Evolutionary conservation across 2,329 filamentous ascomycete species (phyloP).

Genomic region (Aspergillus fructus): DNA sequence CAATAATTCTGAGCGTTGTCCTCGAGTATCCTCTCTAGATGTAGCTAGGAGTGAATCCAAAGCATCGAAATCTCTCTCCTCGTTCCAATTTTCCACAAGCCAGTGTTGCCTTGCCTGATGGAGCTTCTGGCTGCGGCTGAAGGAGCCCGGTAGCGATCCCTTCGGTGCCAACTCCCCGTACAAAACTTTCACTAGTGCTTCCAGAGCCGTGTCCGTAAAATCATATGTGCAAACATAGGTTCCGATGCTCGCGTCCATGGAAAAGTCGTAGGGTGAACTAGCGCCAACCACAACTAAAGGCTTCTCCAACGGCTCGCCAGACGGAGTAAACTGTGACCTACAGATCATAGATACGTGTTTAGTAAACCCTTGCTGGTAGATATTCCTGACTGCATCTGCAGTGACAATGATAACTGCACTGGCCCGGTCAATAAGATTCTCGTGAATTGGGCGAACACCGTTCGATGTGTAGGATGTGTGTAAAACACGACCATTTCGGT

Average conservation of each 20-base stretch:
- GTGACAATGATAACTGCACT: slow-evolving; percentile 88
- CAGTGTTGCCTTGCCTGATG: slow-evolving; percentile 90
- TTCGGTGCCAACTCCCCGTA: slow-evolving; percentile 69
- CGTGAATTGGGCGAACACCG: slow-evolving; percentile 86
- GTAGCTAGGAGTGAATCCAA: slow-evolving; percentile 73
- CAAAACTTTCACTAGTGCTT: slow-evolving; percentile 76
- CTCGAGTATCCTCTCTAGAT: slow-evolving; percentile 63
- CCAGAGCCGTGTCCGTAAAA: slow-evolving; percentile 89
- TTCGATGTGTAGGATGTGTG: slow-evolving; percentile 96
- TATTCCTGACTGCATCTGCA: slow-evolving; percentile 87
- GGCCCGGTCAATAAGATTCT: slow-evolving; percentile 85
- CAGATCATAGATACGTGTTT: slow-evolving; percentile 97
- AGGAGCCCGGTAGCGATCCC: slow-evolving; percentile 64
- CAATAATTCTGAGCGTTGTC: slow-evolving; percentile 66
- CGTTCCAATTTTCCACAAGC: slow-evolving; percentile 87
- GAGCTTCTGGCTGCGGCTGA: slow-evolving; percentile 82
- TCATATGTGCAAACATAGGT: slow-evolving; percentile 96
- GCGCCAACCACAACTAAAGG: slow-evolving; percentile 88
- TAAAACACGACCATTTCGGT: slow-evolving; percentile 79
- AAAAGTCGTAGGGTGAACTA: slow-evolving; percentile 95
- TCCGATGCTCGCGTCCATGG: slow-evolving; percentile 83
- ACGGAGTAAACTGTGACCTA: slow-evolving; percentile 41
- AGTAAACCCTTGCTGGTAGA: slow-evolving; percentile 92
- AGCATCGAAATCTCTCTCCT: slow-evolving; percentile 70
- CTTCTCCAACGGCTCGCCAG: slow-evolving; percentile 60